Evolutionary conservation across 192 early-diverging fungal genomes (phyloP), one percentile per base, ranked within the genome.

Genomic region (Geranomyces michiganensis): DNA sequence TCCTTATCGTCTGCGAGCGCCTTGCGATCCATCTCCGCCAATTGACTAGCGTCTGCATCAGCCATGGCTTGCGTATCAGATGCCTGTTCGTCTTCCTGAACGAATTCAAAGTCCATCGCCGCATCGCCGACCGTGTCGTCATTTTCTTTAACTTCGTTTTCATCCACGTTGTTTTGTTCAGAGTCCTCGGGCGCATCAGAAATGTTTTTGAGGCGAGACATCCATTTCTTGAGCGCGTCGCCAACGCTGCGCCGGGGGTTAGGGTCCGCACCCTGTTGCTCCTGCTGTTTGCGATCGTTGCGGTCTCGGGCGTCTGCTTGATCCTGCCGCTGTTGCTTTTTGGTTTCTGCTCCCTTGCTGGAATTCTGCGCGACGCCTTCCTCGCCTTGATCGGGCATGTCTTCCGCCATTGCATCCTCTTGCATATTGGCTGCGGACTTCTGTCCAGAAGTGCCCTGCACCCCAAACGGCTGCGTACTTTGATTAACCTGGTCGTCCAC

Each of bases 141-240:
- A 6, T 83, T 79, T 43, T 88, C 70, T 58, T 87, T 79, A 55
- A 76, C 61, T 4, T 73, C 22, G 9, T 43, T 45, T 24, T 68
- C 32, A 19, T 67, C 60, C 21, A 78, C 68, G 53, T 65, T 44
- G 2, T 30, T 31, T 73, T 69, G 41, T 72, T 90, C 81, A 36
- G 85, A 76, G 1, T 89, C 86, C 6, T 73, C 21, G 21, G 62
- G 45, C 19, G 80, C 78, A 67, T 92, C 92, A 61, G 86, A 80
- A 29, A 94, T 74, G 71, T 90, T 81, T 58, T 92, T 83, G 26
- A 99, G 78, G 21, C 94, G 85, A 29, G 92, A 88, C 77, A 90
- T 90, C 96, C 96, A 99, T 74, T 92, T 92, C 77, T 96, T 91
- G 59, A 94, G 79, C 17, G 95, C 94, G 73, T 97, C 94, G 22